phyloP scores from a whole-genome alignment of 257 asterid species.

The Fraxinus americana region DNA sequence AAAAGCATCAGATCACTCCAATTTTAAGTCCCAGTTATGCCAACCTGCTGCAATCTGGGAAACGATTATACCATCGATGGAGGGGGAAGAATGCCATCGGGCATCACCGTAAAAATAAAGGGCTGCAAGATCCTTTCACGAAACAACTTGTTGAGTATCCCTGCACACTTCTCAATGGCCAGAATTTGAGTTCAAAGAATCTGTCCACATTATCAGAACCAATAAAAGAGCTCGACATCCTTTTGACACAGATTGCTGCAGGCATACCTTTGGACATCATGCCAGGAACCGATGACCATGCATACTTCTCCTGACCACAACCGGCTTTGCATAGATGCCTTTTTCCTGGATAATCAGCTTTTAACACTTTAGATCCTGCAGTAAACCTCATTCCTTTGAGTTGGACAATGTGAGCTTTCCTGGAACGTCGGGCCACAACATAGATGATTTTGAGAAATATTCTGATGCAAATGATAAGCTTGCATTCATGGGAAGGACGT shows the following conservation, averaged over 20 bases:
- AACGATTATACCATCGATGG: too few species aligned
- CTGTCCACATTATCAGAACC: slow-evolving; percentile 78
- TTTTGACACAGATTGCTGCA: slow-evolving; percentile 84
- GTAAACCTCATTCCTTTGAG: slow-evolving; percentile 89
- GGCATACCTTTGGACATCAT: slow-evolving; percentile 79
- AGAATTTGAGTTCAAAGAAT: slow-evolving; percentile 79
- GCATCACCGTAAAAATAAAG: too few species aligned
- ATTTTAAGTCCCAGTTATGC: too few species aligned
- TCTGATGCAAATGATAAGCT: slow-evolving; percentile 65
- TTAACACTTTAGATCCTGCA: slow-evolving; percentile 93
- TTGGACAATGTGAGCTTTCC: slow-evolving; percentile 86
- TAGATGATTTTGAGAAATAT: slow-evolving; percentile 84
- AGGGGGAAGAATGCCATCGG: too few species aligned
- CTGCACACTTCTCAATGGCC: slow-evolving; percentile 78
- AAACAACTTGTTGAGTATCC: slow-evolving; percentile 51
- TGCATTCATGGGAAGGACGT: slow-evolving; percentile 83
- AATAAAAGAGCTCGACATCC: slow-evolving; percentile 86
- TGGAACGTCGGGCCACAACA: slow-evolving; percentile 95
- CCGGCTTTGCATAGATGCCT: slow-evolving; percentile 91
- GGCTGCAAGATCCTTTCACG: too few species aligned
- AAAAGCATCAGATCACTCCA: too few species aligned
- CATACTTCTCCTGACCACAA: slow-evolving; percentile 86
- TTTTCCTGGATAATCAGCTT: slow-evolving; percentile 85
- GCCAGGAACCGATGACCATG: slow-evolving; percentile 89
- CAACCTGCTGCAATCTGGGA: too few species aligned